Conservation (phyloP, 1,284 basidiomycete species). For the Naganishia liquefaciens region DNA sequence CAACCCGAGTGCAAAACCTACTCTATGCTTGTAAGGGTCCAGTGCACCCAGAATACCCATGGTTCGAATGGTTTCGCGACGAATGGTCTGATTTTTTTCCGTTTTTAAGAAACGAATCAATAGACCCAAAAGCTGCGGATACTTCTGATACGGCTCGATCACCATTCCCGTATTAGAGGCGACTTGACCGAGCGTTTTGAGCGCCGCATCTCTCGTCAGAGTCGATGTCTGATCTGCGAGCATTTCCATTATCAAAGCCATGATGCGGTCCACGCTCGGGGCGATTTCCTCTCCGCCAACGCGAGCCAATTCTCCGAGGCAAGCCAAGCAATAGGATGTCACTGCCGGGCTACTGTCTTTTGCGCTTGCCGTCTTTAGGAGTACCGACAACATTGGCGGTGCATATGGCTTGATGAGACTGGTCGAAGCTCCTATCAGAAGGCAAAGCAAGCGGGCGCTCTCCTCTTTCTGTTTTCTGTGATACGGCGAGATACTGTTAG, state of each 20-base stretch:
- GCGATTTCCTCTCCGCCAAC: slow-evolving; percentile 92
- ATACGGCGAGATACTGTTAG: not conserved
- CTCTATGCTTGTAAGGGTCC: slow-evolving; percentile 94
- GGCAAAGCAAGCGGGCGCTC: slow-evolving; percentile 80
- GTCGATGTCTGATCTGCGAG: slow-evolving; percentile 78
- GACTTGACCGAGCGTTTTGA: slow-evolving; percentile 91
- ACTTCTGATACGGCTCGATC: slow-evolving; percentile 83
- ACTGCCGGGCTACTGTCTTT: slow-evolving; percentile 82
- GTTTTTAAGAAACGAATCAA: slow-evolving; percentile 83
- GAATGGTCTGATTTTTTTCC: slow-evolving; percentile 73
- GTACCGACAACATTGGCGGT: slow-evolving; percentile 88
- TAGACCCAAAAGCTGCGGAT: slow-evolving; percentile 85
- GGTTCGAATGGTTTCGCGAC: slow-evolving; percentile 87
- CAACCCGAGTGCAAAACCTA: slow-evolving; percentile 45
- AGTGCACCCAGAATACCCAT: slow-evolving; percentile 96
- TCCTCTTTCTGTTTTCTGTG: slow-evolving; percentile 77
- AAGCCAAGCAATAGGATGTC: slow-evolving; percentile 89
- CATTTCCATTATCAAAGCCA: slow-evolving; percentile 85
- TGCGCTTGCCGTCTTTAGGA: slow-evolving; percentile 74
- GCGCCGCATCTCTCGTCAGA: slow-evolving; percentile 84
- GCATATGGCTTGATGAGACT: slow-evolving; percentile 96
- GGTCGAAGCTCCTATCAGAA: slow-evolving; percentile 86
- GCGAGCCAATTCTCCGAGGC: slow-evolving; percentile 88
- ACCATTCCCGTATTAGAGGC: slow-evolving; percentile 96
- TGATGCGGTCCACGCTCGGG: slow-evolving; percentile 78